Conservation (phyloP, 495 filamentous ascomycete genomes). For the Xylaria acuta region DNA sequence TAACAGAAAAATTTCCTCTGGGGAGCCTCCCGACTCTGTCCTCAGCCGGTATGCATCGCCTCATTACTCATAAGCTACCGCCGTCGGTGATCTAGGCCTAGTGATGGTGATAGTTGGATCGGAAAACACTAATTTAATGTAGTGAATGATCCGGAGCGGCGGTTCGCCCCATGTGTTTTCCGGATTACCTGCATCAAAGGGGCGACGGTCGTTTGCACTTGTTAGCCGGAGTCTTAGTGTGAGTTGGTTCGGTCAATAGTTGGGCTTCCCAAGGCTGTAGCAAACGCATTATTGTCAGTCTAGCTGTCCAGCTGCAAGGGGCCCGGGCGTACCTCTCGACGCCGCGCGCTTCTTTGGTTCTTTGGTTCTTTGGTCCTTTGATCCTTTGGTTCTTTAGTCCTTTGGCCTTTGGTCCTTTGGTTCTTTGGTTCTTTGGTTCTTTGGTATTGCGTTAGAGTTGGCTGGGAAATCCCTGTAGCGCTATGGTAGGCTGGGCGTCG, state of each 20-base stretch:
- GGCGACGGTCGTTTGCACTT: not conserved
- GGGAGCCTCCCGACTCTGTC: not conserved
- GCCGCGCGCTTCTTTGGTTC: not conserved
- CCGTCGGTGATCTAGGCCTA: not conserved
- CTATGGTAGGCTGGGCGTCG: not conserved
- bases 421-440: too few relatives aligned
- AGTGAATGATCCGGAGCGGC: not conserved
- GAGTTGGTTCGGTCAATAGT: constrained; percentile 2
- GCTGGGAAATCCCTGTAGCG: not conserved
- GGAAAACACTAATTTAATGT: not conserved
- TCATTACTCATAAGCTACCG: not conserved
- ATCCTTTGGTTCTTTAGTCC: too few relatives aligned
- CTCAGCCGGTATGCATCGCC: not conserved
- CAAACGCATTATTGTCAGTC: not conserved
- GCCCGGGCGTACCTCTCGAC: not conserved
- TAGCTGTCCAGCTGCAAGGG: not conserved
- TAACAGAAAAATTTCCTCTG: not conserved
- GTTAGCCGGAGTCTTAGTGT: not conserved
- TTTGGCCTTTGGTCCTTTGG: too few relatives aligned
- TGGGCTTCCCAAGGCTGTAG: not conserved
- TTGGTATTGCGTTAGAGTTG: not conserved
- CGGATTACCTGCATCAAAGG: not conserved
- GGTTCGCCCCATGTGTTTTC: constrained; percentile 4
- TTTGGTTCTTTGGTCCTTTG: too few relatives aligned
- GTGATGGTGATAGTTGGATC: not conserved